A percentile compares a stretch with the other conserved stretches of the same genome.
These are phyloP conservation scores for Yamadazyma sp. DNA, from an alignment of 805 yeast genomes.

Conservation along the genomic window DNA sequence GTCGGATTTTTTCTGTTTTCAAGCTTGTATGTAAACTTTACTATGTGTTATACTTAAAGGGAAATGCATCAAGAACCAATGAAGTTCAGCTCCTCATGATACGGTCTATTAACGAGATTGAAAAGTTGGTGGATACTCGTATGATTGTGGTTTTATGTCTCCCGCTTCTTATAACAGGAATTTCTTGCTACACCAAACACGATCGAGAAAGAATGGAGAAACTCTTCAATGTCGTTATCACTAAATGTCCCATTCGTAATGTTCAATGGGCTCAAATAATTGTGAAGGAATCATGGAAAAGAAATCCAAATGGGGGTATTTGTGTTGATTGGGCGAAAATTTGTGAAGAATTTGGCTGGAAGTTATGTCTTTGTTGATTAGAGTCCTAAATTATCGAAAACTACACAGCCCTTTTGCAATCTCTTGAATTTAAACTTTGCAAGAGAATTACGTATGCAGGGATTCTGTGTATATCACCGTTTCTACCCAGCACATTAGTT, in stretches of 20 bases:
- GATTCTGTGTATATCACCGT: too few relatives aligned
- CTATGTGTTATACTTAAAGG: conserved; percentile 4
- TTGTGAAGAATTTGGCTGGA: conserved; percentile 26
- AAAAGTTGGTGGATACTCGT: conserved; percentile 6
- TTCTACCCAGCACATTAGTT: too few relatives aligned
- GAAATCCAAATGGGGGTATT: conserved; percentile 16
- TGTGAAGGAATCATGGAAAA: conserved; percentile 20
- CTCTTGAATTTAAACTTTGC: too few relatives aligned
- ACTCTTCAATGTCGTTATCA: conserved; percentile 15
- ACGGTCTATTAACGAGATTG: conserved; percentile 1
- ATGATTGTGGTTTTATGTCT: conserved; percentile 14
- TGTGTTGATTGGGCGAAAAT: conserved; percentile 21
- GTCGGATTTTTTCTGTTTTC: conserved; percentile 1
- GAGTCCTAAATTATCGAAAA: not conserved
- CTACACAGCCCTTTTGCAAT: too few relatives aligned
- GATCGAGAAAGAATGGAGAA: conserved; percentile 21
- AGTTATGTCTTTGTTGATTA: conserved; percentile 10
- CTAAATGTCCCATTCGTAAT: conserved; percentile 18
- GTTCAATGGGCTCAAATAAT: conserved; percentile 16
- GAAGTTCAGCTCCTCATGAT: conserved; percentile 4
- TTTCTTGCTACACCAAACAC: conserved; percentile 17
- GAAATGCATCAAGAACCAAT: not conserved
- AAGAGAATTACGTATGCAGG: too few relatives aligned
- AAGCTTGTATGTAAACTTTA: conserved; percentile 3
- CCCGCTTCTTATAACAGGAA: conserved; percentile 24